A percentile compares a stretch with the other conserved stretches of the same genome.
phyloP scores from a whole-genome alignment of 192 early-diverging fungal genomes.

The Irineochytrium annulatum region DNA sequence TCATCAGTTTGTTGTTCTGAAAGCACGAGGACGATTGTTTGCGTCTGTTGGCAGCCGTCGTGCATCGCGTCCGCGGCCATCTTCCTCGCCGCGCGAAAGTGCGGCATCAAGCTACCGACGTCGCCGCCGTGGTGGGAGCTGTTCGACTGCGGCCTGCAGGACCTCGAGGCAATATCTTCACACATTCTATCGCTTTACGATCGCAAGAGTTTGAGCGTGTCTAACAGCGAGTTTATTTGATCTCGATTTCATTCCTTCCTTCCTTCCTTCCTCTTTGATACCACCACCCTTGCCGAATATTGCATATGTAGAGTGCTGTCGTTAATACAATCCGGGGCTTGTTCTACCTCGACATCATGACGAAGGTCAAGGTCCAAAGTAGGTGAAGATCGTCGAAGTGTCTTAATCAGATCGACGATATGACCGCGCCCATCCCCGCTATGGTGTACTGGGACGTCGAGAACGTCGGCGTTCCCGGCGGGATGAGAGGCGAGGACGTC shows the following conservation, averaged over 20 bases:
- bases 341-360: no score
- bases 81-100: slow-evolving; percentile 70
- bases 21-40: slow-evolving; percentile 68
- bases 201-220: no score
- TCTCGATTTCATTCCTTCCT: no score
- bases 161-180: slow-evolving; percentile 38
- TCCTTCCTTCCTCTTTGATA: no score
- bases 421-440: no score
- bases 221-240: no score
- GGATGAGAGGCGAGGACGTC: neutral
- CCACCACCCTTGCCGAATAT: no score
- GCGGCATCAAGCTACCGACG: slow-evolving; percentile 62
- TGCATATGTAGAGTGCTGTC: no score
- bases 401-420: no score
- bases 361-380: no score
- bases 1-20: neutral
- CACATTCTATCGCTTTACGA: slow-evolving; percentile 12
- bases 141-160: slow-evolving; percentile 71
- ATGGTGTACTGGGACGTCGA: neutral
- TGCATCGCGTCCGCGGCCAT: slow-evolving; percentile 85
- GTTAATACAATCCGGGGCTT: no score
- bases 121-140: slow-evolving; percentile 82
- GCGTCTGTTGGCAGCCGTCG: slow-evolving; percentile 72
- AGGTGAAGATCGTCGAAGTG: no score
- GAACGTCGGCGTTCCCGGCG: neutral